Base-by-base conservation (phyloP, 1,284 basidiomycete genomes). In the Fistulinella cinereoalba region DNA sequence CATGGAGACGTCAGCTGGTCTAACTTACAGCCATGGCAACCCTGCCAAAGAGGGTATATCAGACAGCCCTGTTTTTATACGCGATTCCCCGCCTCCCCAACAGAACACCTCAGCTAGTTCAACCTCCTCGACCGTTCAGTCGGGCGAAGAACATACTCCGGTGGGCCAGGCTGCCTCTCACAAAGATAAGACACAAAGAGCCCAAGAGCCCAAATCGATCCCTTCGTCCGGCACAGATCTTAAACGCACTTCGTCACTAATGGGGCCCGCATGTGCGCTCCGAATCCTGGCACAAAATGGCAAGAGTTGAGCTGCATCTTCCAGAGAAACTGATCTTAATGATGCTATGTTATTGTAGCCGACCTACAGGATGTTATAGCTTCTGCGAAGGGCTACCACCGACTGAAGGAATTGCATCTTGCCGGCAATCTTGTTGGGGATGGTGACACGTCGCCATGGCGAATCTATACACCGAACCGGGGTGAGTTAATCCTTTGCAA, bases 211-310 rank as follows among this genome's bases (percentile, higher is more conserved):
- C n/a, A n/a, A n/a, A n/a, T 42, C 43, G 21, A 18, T 16, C 3
- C 6, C 18, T 11, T 16, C 41, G 13, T 16, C 7, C 2, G 16
- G 38, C 22, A 6, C 13, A 6, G n/a, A 12, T 1, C 9, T 23
- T 2, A 16, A 19, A n/a, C 38, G 38, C 18, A 21, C 51, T 29
- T 52, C 45, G 16, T 32, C 31, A 44, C 47, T 56, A 43, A 43
- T 53, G 34, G 54, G 54, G 12, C 54, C 54, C 6, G 51, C 46
- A 12, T 53, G 51, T 18, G 54, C 46, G 18, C 23, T 56, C 37
- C 46, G 46, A n/a, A 47, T 42, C 6, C 42, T 56, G 11, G 44
- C 45, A 5, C 47, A 49, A 37, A 42, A 54, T 6, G 22, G 54
- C 16, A 24, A 36, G 44, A 39, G 18, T 38, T 19, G 5, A n/a